Evolutionary conservation across 164 flowering plant genomes (phyloP), one percentile per base, ranked within the genome.

Genomic region (Macadamia integrifolia): DNA sequence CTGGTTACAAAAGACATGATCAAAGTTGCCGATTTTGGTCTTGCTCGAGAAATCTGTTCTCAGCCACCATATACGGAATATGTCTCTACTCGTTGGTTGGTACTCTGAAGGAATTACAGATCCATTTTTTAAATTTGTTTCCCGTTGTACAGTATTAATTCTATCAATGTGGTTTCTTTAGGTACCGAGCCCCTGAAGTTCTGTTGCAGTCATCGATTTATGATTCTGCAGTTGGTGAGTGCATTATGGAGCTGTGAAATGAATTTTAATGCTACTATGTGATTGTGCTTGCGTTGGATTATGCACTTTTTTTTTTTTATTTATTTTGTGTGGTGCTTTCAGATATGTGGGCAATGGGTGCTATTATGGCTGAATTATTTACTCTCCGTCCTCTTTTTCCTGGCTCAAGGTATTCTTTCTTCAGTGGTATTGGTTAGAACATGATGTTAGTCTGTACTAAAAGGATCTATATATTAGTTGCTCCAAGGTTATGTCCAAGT

Each of bases 321-420:
- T 35, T 43, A 43, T 43, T 9, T 8, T 46, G 9, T 4, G 12
- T 46, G 1, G 50, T 46, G 13, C 17, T 29, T 68, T 18, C 80
- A 93, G 98, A 93, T 78, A 90, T 91, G 95, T 93, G 98, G 98
- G 98, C 98, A 11, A 94, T 94, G 99, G 99, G 99, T 68, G 98
- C 98, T 58, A 94, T 92, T 58, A 90, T 92, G 92, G 92, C 98
- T 70, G 99, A 94, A 64, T 58, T 94, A 76, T 84, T 94, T 61
- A 81, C 92, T 64, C 91, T 92, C 0, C 87, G 92, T 35, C 98
- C 99, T 42, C 91, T 94, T 48, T 94, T 94, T 70, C 96, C 92
- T 6, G 99, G 99, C 61, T 80, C 83, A 53, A 91, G 97, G 98
- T 89, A 74, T 23, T 23, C 23, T 23, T 23, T 23, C 23, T 23